phyloP scores from a whole-genome alignment of 768 basidiomycete genomes.

The Pleurotus ostreatus region DNA sequence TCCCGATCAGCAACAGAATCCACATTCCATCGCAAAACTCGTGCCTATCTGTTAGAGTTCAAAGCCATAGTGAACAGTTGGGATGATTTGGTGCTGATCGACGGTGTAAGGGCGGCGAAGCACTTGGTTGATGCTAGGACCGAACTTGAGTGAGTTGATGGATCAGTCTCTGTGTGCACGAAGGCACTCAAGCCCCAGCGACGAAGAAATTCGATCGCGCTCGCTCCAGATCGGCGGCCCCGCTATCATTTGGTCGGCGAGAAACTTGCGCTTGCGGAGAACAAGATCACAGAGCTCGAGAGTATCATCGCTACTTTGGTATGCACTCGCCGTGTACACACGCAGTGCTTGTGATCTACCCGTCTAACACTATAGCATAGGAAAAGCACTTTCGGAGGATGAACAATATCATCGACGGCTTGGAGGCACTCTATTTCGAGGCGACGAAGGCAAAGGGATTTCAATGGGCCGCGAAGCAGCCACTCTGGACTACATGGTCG shows the following conservation, averaged over 20 bases:
- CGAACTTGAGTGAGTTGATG: conserved; percentile 71
- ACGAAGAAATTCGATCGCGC: conserved; percentile 58
- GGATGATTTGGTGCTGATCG: conserved; percentile 78
- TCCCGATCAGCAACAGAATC: conserved; percentile 56
- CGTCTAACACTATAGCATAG: conserved; percentile 28
- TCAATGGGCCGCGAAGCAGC: conserved; percentile 66
- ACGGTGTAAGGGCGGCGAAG: conserved; percentile 74
- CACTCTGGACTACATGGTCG: conserved; percentile 81
- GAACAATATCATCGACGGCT: conserved; percentile 54
- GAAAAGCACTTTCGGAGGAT: conserved; percentile 70
- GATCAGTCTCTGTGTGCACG: not conserved
- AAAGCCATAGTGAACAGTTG: conserved; percentile 62
- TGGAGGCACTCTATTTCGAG: conserved; percentile 64
- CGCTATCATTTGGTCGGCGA: conserved; percentile 57
- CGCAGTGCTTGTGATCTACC: no score
- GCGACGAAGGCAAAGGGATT: conserved; percentile 71
- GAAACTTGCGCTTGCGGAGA: conserved; percentile 67
- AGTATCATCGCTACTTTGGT: conserved; percentile 51
- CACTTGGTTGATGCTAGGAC: conserved; percentile 75
- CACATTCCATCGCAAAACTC: conserved; percentile 76
- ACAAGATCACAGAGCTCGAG: conserved; percentile 55
- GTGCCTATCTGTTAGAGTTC: conserved; percentile 66
- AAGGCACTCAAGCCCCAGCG: not conserved
- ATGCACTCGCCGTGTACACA: not conserved
- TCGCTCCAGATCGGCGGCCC: conserved; percentile 54